Percentiles rank a stretch among this genome's conserved stretches.
Evolutionary conservation across 2,329 filamentous ascomycete species (phyloP).

Genomic region (Byssoonygena ceratinophila): DNA sequence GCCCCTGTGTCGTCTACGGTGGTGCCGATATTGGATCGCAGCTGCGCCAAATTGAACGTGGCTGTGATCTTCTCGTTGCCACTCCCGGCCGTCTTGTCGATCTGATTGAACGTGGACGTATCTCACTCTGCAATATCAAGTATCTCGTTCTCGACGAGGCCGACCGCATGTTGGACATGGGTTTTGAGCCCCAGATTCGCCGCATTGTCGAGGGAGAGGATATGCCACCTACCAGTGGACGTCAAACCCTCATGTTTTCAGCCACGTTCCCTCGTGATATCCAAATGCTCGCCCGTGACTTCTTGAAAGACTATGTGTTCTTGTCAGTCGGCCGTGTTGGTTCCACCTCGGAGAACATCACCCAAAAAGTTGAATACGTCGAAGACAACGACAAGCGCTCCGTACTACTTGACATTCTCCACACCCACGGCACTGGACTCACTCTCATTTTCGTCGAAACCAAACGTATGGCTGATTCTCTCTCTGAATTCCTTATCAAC

Average conservation of each 20-base stretch:
- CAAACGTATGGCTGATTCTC: slow-evolving; percentile 96
- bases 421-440: slow-evolving; percentile 75
- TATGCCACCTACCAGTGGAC: slow-evolving; percentile 72
- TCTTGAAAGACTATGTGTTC: slow-evolving; percentile 99
- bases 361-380: slow-evolving; percentile 95
- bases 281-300: slow-evolving; percentile 96
- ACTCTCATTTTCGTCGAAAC: slow-evolving; percentile 98
- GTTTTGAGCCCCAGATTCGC: slow-evolving; percentile 99
- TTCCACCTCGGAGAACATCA: slow-evolving; percentile 99
- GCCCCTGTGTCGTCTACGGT: slow-evolving; percentile 96
- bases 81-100: slow-evolving; percentile 96
- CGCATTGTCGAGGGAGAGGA: slow-evolving; percentile 97
- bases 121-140: slow-evolving; percentile 97
- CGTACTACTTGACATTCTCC: slow-evolving; percentile 90
- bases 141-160: slow-evolving; percentile 98
- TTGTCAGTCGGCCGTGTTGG: slow-evolving; percentile 96
- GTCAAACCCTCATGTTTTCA: slow-evolving; percentile 99
- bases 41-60: slow-evolving; percentile 94
- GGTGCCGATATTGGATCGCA: slow-evolving; percentile 98
- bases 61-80: slow-evolving; percentile 92
- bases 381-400: slow-evolving; percentile 97
- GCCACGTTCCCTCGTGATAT: slow-evolving; percentile 98
- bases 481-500: slow-evolving; percentile 97
- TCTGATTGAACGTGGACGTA: slow-evolving; percentile 94
- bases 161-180: slow-evolving; percentile 99